phyloP scores from a whole-genome alignment of 441 rosid genomes.

The Mallotus japonicus region DNA sequence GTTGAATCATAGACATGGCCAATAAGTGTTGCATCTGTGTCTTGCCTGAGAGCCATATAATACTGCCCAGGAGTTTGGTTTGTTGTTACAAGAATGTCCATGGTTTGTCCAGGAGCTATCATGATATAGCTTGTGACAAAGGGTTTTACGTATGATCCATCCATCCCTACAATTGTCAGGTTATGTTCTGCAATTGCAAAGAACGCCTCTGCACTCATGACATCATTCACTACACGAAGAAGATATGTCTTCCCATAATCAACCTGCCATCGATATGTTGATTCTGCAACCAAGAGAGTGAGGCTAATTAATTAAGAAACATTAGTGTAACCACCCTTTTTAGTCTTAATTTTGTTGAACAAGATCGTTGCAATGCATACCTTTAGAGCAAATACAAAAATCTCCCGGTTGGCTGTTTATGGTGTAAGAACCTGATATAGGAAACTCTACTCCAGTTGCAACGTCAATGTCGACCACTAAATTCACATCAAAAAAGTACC shows the following conservation, averaged over 20 bases:
- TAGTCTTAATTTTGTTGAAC: too few relatives aligned
- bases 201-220: background rate
- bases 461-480: too few relatives aligned
- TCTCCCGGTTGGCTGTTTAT: too few relatives aligned
- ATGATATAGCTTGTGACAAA: background rate
- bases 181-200: slow-evolving; percentile 5
- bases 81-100: slow-evolving; percentile 7
- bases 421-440: too few relatives aligned
- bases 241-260: slow-evolving; percentile 13
- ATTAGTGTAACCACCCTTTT: too few relatives aligned
- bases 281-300: background rate
- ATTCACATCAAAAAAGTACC: too few relatives aligned
- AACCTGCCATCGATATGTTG: slow-evolving; percentile 1
- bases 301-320: too few relatives aligned
- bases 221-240: background rate
- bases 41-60: background rate
- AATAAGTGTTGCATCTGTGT: background rate
- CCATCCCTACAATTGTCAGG: background rate
- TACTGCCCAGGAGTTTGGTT: background rate
- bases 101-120: slow-evolving; percentile 1
- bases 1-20: background rate
- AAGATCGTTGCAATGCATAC: background rate
- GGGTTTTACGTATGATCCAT: slow-evolving; percentile 5
- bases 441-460: too few relatives aligned
- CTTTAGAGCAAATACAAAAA: too few relatives aligned